Evolutionary conservation across 2,329 filamentous ascomycete species (phyloP).

Genomic region (Amesomyces nigricolor): DNA sequence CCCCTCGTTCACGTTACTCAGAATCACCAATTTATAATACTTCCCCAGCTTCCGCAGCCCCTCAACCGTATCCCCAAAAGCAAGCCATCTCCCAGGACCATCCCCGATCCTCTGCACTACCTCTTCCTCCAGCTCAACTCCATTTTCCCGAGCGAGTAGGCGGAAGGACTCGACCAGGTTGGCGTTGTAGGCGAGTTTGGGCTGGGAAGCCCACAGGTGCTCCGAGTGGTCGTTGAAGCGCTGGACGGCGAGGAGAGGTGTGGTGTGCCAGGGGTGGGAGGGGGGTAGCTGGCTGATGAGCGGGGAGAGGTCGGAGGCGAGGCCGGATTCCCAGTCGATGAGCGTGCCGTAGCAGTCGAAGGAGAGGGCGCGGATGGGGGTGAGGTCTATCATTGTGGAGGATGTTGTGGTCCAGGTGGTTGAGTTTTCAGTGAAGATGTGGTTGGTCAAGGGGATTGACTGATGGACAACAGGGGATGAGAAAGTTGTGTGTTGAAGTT

Average conservation of each 20-base stretch:
- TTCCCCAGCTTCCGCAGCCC: slow-evolving; percentile 45
- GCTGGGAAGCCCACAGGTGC: slow-evolving; percentile 47
- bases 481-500: too few species aligned
- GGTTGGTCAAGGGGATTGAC: background rate
- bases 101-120: slow-evolving; percentile 43
- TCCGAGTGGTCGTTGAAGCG: slow-evolving; percentile 44
- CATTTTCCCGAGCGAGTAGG: slow-evolving; percentile 35
- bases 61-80: slow-evolving; percentile 52
- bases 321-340: slow-evolving; percentile 70
- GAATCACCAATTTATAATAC: slow-evolving; percentile 53
- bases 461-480: background rate
- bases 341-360: slow-evolving; percentile 80
- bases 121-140: slow-evolving; percentile 37
- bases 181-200: slow-evolving; percentile 53
- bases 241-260: slow-evolving; percentile 37
- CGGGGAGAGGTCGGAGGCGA: slow-evolving; percentile 48
- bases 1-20: slow-evolving; percentile 54
- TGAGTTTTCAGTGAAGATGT: too few species aligned
- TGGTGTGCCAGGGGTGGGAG: slow-evolving; percentile 33
- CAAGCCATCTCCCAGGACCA: slow-evolving; percentile 48
- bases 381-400: slow-evolving; percentile 19
- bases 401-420: background rate
- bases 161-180: slow-evolving; percentile 49
- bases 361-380: slow-evolving; percentile 44
- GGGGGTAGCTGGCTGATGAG: slow-evolving; percentile 41